These are phyloP conservation scores for Cerrena zonata DNA, from an alignment of 1,284 basidiomycete species.

Conservation along the genomic window DNA sequence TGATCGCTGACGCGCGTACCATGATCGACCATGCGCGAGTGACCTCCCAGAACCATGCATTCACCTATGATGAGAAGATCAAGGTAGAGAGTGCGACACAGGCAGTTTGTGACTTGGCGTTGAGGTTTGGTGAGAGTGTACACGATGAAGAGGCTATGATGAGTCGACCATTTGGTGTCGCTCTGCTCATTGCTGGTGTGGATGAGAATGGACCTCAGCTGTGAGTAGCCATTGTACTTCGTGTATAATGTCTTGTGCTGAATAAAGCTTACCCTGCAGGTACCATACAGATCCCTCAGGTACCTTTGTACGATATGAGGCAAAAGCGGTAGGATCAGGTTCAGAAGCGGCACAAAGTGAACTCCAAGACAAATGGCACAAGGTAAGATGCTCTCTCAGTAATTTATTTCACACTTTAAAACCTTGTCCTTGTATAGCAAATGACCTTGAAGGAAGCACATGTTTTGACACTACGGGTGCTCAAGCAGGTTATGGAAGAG, in stretches of 20 bases:
- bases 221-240: constrained; percentile 39
- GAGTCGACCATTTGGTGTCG: constrained; percentile 98
- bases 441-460: constrained; percentile 91
- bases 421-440: constrained; percentile 53
- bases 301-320: constrained; percentile 94
- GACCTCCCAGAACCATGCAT: constrained; percentile 90
- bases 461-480: constrained; percentile 77
- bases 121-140: constrained; percentile 97
- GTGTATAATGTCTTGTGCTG: not conserved
- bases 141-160: constrained; percentile 99
- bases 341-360: constrained; percentile 97
- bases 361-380: constrained; percentile 96
- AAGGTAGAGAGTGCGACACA: constrained; percentile 96
- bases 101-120: constrained; percentile 94
- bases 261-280: constrained; percentile 35
- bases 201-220: constrained; percentile 96
- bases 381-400: constrained; percentile 44
- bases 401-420: not conserved
- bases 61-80: constrained; percentile 96
- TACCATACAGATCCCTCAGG: constrained; percentile 99
- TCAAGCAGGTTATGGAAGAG: constrained; percentile 99
- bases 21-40: constrained; percentile 99
- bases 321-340: constrained; percentile 97
- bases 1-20: constrained; percentile 96
- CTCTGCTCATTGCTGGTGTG: constrained; percentile 91